A percentile compares a stretch with the other conserved stretches of the same genome.
Evolutionary conservation across 805 yeast genomes (phyloP).

Genomic region (Osmozyma mogii): DNA sequence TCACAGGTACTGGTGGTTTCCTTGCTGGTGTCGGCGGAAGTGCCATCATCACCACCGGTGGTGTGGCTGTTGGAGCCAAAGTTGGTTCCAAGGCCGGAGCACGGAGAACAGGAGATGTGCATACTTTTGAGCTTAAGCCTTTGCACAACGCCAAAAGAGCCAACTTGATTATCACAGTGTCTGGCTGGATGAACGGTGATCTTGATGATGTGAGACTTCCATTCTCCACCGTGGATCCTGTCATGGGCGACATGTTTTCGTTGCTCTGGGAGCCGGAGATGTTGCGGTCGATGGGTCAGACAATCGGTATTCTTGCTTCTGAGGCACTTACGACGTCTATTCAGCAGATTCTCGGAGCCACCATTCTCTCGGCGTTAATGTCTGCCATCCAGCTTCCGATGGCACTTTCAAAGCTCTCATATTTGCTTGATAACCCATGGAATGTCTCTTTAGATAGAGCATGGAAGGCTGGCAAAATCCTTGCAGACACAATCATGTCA

Average conservation of each 20-base stretch:
- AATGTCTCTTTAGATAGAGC: conserved; percentile 94
- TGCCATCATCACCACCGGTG: conserved; percentile 85
- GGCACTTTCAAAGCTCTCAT: conserved; percentile 82
- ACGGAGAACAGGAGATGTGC: conserved; percentile 81
- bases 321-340: conserved; percentile 89
- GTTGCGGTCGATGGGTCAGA: conserved; percentile 93
- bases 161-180: conserved; percentile 77
- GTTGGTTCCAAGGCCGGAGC: conserved; percentile 84
- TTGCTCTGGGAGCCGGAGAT: conserved; percentile 97
- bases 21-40: conserved; percentile 97
- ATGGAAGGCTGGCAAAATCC: conserved; percentile 86
- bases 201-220: conserved; percentile 95
- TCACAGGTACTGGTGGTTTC: conserved; percentile 87
- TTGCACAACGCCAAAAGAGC: conserved; percentile 85
- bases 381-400: conserved; percentile 89
- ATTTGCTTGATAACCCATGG: conserved; percentile 95
- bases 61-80: conserved; percentile 83
- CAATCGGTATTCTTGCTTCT: conserved; percentile 85
- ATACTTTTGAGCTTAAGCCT: conserved; percentile 90
- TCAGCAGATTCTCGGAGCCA: conserved; percentile 91
- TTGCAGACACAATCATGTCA: conserved; percentile 84
- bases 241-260: conserved; percentile 93
- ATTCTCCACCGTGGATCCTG: conserved; percentile 93
- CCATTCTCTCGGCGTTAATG: conserved; percentile 83
- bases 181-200: conserved; percentile 97